Conservation (phyloP, 2,329 filamentous ascomycete genomes). For the Meredithiella fracta region DNA sequence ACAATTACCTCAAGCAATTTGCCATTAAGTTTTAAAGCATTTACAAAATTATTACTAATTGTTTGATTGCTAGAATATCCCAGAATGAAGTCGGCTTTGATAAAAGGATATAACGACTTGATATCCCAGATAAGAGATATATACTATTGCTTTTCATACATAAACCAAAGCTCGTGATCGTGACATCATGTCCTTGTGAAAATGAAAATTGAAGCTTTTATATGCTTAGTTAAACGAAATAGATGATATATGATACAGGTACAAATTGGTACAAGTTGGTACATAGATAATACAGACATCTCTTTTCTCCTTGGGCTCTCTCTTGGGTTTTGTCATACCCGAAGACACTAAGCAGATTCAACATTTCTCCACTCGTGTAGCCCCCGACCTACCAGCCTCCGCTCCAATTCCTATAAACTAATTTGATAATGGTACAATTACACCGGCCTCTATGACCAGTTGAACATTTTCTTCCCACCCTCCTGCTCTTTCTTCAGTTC, state of each 20-base stretch:
- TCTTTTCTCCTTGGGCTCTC: background rate
- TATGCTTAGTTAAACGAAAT: background rate
- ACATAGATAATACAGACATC: conserved; percentile 3
- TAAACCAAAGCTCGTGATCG: background rate
- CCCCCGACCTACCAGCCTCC: background rate
- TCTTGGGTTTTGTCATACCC: background rate
- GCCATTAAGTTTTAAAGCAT: conserved; percentile 39
- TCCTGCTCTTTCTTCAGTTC: too few relatives aligned
- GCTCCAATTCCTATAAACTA: background rate
- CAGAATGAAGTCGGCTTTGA: background rate
- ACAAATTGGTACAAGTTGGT: conserved; percentile 13
- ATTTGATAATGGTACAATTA: conserved; percentile 1
- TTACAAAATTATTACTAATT: background rate
- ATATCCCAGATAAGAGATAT: background rate
- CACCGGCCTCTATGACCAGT: conserved; percentile 9
- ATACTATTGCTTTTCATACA: background rate
- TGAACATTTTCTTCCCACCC: conserved; percentile 7
- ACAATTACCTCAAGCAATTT: conserved; percentile 70
- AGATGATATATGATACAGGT: conserved; percentile 14
- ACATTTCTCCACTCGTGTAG: background rate
- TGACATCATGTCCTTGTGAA: background rate
- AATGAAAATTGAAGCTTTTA: background rate
- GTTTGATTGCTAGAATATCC: background rate
- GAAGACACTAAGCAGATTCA: background rate
- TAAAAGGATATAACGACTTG: background rate